Percentiles rank a stretch among this genome's conserved stretches.
phyloP scores from a whole-genome alignment of 2,329 filamentous ascomycete species.

The Calonectria hawksworthii region DNA sequence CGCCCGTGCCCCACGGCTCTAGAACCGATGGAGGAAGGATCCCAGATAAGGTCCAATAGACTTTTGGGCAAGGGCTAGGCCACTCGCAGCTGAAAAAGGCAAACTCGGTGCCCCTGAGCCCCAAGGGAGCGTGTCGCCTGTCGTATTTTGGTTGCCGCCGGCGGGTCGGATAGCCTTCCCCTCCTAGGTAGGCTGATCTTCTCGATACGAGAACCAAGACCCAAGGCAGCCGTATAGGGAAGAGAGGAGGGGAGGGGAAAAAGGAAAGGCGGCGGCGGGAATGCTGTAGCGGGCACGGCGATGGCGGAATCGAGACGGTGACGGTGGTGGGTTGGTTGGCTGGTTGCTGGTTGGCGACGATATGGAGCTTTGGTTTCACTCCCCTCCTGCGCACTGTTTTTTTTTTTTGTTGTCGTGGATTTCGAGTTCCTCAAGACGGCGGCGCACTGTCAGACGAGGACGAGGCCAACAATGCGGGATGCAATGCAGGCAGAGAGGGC shows the following conservation, averaged over 20 bases:
- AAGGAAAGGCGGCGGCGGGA: not conserved
- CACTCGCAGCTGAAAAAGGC: slow-evolving; percentile 30
- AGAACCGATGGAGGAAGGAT: slow-evolving; percentile 9
- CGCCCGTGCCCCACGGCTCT: slow-evolving; percentile 27
- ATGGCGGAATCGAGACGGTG: not conserved
- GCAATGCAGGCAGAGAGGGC: not conserved
- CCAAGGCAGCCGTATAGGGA: not conserved
- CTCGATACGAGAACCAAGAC: slow-evolving; percentile 23
- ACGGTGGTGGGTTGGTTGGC: too few species aligned
- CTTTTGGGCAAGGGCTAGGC: not conserved
- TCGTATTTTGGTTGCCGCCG: slow-evolving; percentile 21
- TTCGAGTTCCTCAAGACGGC: not conserved
- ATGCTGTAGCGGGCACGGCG: not conserved
- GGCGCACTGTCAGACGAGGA: not conserved
- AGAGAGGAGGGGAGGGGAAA: not conserved
- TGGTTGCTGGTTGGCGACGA: too few species aligned
- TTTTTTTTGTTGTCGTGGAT: not conserved
- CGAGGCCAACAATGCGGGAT: not conserved
- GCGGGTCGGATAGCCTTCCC: not conserved
- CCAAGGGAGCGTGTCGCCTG: slow-evolving; percentile 16
- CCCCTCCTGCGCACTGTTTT: not conserved
- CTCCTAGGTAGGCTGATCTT: slow-evolving; percentile 15
- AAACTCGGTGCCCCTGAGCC: slow-evolving; percentile 32
- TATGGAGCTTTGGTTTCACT: not conserved
- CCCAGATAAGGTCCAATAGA: slow-evolving; percentile 35